Base-by-base conservation (phyloP, 108 stramenopile genomes). In the Poteriospumella lacustris region DNA sequence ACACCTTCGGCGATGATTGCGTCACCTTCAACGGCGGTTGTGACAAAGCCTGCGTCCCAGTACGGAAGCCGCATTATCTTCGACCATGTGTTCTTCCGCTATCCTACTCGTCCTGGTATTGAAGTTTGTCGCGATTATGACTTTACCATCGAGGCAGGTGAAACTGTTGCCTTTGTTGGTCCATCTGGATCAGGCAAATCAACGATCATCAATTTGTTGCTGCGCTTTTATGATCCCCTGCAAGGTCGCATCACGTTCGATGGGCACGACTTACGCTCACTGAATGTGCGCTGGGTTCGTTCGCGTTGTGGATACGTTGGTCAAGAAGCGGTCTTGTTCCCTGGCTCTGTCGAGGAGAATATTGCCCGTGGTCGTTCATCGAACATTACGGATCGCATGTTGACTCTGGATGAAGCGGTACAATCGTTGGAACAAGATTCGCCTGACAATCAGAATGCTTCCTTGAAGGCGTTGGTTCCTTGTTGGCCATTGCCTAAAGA, bases 141-240 rank as follows among this genome's bases (percentile, higher is more conserved):
- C 24, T 72, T 98, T 15, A 47, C 67, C 31, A 78, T 96, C 19
- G 68, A 81, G 39, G 77, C 92, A 5, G 93, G 94, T 31, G 82
- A 90, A 41, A 89, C 93, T 58, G 84, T 94, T 28, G 95, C 93
- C 0, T 64, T 98, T 29, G 90, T 92, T 0, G 97, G 97, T 5
- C 81, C 89, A 31, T 93, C 91, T 81, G 97, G 97, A 1, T 83
- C 83, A 26, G 97, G 97, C 33, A 98, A 98, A 76, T 85, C 87
- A 3, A 94, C 94, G 3, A 41, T 94, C 39, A 87, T 90, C 2
- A 86, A 85, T 12, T 75, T 98, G 1, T 79, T 98, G 72, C 87
- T 89, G 26, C 94, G 94, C 15, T 83, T 98, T 58, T 95, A 95
- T 79, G 58, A 78, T 39, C 91, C 94, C 3, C 44, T 68, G 39